Evolutionary conservation across 768 basidiomycete species (phyloP).

Genomic region (Leccinum variicolor): DNA sequence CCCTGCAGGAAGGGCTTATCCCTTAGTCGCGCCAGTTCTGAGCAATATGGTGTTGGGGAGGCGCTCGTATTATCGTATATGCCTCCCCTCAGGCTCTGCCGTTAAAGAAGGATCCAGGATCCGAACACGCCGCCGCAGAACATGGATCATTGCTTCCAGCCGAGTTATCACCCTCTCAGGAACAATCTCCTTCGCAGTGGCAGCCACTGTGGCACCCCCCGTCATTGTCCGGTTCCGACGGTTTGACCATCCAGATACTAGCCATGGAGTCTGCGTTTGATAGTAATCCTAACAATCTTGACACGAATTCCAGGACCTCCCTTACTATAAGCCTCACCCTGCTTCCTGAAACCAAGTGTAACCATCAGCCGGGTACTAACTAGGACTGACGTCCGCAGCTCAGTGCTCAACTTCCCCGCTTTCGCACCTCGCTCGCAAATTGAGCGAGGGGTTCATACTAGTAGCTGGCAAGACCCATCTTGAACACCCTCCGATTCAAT

Average conservation of each 20-base stretch:
- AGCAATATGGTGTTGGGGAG: slow-evolving; percentile 60
- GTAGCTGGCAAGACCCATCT: slow-evolving; percentile 19
- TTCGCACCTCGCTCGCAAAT: slow-evolving; percentile 37
- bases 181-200: slow-evolving; percentile 4
- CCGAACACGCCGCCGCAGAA: neutral
- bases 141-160: neutral
- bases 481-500: slow-evolving; percentile 11
- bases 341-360: neutral
- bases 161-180: neutral
- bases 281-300: no score
- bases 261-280: no score
- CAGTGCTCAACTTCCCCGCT: slow-evolving; percentile 34
- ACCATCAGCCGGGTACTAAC: slow-evolving; percentile 19
- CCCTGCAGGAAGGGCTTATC: no score
- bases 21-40: slow-evolving; percentile 31
- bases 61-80: slow-evolving; percentile 57
- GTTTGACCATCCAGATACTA: slow-evolving; percentile 37
- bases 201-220: no score
- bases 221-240: no score
- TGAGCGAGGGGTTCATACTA: no score
- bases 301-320: slow-evolving; percentile 70
- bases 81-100: slow-evolving; percentile 24
- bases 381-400: slow-evolving; percentile 30
- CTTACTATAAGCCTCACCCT: slow-evolving; percentile 52
- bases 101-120: neutral